Base-by-base conservation (phyloP, 1,139 yeast species). In the Pichiaceae sp. region DNA sequence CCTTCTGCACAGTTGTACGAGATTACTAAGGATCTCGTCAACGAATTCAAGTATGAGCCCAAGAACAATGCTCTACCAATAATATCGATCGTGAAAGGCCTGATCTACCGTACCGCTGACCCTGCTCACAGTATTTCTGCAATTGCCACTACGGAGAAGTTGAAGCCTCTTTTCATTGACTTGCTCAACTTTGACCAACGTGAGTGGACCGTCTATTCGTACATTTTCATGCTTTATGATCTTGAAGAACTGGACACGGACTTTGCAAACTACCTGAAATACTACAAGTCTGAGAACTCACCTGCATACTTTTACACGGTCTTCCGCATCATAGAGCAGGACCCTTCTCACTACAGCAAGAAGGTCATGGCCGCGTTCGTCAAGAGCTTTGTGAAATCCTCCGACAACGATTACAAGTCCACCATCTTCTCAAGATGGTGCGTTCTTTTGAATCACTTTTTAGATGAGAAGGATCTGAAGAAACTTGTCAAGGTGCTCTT, bases 391-490 rank as follows among this genome's bases (percentile, higher is more conserved):
- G 23, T n/a, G 8, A 24, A 25, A 11, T 4, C 31, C 5, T 14
- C 12, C n/a, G 17, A 21, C 15, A 11, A 9, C 6, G 17, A 27
- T 11, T 27, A 19, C n/a, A 11, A 19, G 3, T 35, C 44, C 2
- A 43, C 53, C 4, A 41, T 68, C 0, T 62, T 76, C 38, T 46
- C 50, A n/a, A 71, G 85, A 51, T 80, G 85, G 85, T 49, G 67
- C 23, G 66, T 78, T 0, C 39, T 78, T 0, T 43, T 78, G 4
- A 68, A 75, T 36, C 35, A 3, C 46, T 54, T 36, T 63, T 70
- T 46, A 35, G 55, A 2, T 42, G 50, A 27, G 48, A 50, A 21
- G 35, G 48, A 36, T 29, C 50, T 39, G 17, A 31, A 6, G 18
- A 26, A 5, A 31, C 56, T 42, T 34, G 60, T 41, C 28, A 34